Conservation (phyloP, 345 rosid species). For the Eucalyptus erythrocorys region DNA sequence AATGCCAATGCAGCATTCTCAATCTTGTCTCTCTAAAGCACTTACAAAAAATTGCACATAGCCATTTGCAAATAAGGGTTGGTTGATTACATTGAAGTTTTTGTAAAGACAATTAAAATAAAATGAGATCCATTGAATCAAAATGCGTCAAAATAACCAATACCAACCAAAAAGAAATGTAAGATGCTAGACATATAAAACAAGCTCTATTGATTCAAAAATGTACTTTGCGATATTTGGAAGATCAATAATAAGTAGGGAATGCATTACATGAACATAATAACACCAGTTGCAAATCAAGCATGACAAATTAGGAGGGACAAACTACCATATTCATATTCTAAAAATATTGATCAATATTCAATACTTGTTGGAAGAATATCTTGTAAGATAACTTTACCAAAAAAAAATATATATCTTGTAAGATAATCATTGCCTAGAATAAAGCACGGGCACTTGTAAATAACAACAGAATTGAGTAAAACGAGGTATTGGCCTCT, state of each 20-base stretch:
- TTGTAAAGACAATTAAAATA: no score
- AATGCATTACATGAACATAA: not conserved
- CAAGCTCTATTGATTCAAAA: no score
- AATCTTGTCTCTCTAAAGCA: not conserved
- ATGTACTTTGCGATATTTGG: not conserved
- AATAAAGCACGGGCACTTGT: not conserved
- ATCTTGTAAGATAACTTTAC: not conserved
- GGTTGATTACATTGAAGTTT: rapidly evolving
- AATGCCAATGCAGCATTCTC: no score
- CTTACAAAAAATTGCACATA: not conserved
- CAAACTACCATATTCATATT: not conserved
- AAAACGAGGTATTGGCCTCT: rapidly evolving
- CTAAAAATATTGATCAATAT: rapidly evolving
- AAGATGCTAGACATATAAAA: no score
- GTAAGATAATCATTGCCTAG: not conserved
- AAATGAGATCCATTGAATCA: no score
- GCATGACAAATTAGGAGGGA: not conserved
- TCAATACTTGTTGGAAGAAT: not conserved
- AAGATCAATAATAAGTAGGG: not conserved
- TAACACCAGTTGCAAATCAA: not conserved
- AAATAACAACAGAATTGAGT: not conserved
- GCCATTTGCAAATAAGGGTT: not conserved
- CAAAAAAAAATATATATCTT: no score
- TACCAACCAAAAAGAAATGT: no score
- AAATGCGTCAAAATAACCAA: not conserved